These are phyloP conservation scores for Alternaria sp. DNA, from an alignment of 2,329 filamentous ascomycete genomes.

Conservation along the genomic window DNA sequence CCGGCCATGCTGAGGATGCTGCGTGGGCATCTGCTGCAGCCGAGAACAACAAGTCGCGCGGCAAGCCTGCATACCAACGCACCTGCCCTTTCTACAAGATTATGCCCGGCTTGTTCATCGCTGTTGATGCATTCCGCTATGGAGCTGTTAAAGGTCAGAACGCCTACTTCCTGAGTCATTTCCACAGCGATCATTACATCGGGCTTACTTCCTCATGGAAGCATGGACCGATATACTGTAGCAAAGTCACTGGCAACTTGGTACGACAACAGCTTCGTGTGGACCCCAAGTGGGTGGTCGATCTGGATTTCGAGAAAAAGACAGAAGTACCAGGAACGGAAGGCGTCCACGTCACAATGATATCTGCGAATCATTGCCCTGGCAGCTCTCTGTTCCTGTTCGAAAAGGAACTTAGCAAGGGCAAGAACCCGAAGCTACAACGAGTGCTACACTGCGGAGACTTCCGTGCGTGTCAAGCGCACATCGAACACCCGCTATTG, in stretches of 20 bases:
- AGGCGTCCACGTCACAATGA: slow-evolving; percentile 89
- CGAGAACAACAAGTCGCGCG: slow-evolving; percentile 76
- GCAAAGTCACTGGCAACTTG: slow-evolving; percentile 86
- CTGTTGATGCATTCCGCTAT: slow-evolving; percentile 95
- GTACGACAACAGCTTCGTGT: slow-evolving; percentile 86
- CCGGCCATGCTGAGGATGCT: slow-evolving; percentile 83
- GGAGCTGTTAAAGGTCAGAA: slow-evolving; percentile 90
- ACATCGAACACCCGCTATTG: slow-evolving; percentile 81
- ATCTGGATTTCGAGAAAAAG: slow-evolving; percentile 82
- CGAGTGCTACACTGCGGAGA: slow-evolving; percentile 94
- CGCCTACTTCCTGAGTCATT: slow-evolving; percentile 96
- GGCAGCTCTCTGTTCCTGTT: slow-evolving; percentile 94
- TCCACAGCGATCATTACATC: slow-evolving; percentile 97
- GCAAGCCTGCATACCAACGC: slow-evolving; percentile 84
- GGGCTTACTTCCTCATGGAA: slow-evolving; percentile 87
- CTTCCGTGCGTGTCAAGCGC: slow-evolving; percentile 86
- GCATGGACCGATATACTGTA: slow-evolving; percentile 97
- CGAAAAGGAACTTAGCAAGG: slow-evolving; percentile 74
- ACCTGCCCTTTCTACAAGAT: slow-evolving; percentile 99
- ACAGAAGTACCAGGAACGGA: slow-evolving; percentile 81
- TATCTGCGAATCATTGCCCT: slow-evolving; percentile 94
- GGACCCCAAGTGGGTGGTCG: slow-evolving; percentile 82
- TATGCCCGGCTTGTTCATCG: slow-evolving; percentile 88
- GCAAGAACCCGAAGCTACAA: slow-evolving; percentile 67
- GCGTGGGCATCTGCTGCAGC: slow-evolving; percentile 90